Evolutionary conservation across 2,329 filamentous ascomycete genomes (phyloP).

Genomic region (Phaeophleospora eucalypticola): DNA sequence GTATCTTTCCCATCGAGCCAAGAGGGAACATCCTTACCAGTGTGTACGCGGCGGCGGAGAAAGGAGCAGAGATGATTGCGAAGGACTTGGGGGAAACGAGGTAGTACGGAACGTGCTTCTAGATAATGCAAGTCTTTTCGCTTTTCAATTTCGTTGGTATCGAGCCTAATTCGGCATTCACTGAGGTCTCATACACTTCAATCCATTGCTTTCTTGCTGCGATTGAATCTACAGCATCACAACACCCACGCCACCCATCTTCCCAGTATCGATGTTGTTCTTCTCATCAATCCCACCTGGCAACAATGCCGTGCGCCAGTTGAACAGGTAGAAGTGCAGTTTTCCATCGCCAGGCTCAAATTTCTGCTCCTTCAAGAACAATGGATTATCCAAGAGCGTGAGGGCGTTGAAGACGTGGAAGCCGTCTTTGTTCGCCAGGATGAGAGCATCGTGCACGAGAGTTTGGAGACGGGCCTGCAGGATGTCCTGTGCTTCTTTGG

Average conservation of each 20-base stretch:
- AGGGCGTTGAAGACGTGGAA: conserved; percentile 98
- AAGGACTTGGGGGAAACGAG: conserved; percentile 4
- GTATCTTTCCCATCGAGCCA: conserved; percentile 49
- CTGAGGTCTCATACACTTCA: too few species aligned
- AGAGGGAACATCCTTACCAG: conserved; percentile 17
- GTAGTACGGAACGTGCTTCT: neutral
- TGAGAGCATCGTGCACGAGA: conserved; percentile 78
- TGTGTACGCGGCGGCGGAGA: conserved; percentile 19
- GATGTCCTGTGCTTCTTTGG: conserved; percentile 51
- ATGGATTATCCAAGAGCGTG: conserved; percentile 85
- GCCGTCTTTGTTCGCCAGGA: conserved; percentile 74
- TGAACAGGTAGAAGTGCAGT: conserved; percentile 96
- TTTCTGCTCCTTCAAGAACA: conserved; percentile 91
- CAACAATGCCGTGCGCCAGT: conserved; percentile 86
- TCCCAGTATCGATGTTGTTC: conserved; percentile 72
- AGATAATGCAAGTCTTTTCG: too few species aligned
- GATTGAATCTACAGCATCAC: conserved; percentile 70
- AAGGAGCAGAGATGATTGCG: conserved; percentile 12
- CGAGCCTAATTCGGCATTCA: too few species aligned
- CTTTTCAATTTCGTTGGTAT: too few species aligned
- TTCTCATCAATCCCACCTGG: conserved; percentile 75
- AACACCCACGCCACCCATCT: conserved; percentile 81
- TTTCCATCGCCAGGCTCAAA: conserved; percentile 93
- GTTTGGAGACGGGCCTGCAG: conserved; percentile 76
- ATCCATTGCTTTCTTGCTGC: too few species aligned